Evolutionary conservation across 495 filamentous ascomycete genomes (phyloP).

Genomic region (Penicillium desertorum): DNA sequence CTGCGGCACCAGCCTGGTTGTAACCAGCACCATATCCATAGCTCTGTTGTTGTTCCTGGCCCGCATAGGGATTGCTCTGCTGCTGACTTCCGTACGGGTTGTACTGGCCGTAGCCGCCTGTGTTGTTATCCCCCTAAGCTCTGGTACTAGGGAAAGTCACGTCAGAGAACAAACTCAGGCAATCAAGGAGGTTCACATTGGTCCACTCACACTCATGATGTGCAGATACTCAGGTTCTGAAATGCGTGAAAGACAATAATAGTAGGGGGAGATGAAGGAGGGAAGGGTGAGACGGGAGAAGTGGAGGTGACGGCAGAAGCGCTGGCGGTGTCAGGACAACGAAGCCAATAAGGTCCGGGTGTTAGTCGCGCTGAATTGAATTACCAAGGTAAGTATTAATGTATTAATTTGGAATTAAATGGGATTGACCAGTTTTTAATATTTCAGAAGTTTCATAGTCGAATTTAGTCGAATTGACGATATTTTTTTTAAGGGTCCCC

Average conservation of each 20-base stretch:
- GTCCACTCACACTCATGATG: slow-evolving; percentile 40
- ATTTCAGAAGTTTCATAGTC: not conserved
- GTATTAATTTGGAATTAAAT: not conserved
- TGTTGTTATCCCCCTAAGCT: slow-evolving; percentile 31
- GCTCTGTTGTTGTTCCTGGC: slow-evolving; percentile 32
- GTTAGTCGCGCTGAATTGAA: not conserved
- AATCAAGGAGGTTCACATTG: not conserved
- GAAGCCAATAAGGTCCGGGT: slow-evolving; percentile 4
- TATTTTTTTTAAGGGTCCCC: not conserved
- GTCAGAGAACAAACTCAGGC: not conserved
- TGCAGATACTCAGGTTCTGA: slow-evolving; percentile 7
- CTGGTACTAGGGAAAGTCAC: slow-evolving; percentile 28
- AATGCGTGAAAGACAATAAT: not conserved
- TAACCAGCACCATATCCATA: slow-evolving; percentile 47
- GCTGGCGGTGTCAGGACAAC: slow-evolving; percentile 20
- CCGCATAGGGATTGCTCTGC: slow-evolving; percentile 39
- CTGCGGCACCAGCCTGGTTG: slow-evolving; percentile 43
- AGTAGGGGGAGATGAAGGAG: slow-evolving; percentile 18
- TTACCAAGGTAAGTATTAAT: too few relatives aligned
- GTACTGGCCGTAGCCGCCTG: slow-evolving; percentile 58
- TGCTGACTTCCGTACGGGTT: slow-evolving; percentile 60
- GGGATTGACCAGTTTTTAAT: not conserved
- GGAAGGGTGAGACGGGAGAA: slow-evolving; percentile 31
- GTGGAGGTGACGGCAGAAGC: slow-evolving; percentile 26
- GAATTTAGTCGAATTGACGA: not conserved